Percentiles rank a stretch among this genome's conserved stretches.
Conservation (phyloP, 2,329 filamentous ascomycete species). For the Xylaria sp. region DNA sequence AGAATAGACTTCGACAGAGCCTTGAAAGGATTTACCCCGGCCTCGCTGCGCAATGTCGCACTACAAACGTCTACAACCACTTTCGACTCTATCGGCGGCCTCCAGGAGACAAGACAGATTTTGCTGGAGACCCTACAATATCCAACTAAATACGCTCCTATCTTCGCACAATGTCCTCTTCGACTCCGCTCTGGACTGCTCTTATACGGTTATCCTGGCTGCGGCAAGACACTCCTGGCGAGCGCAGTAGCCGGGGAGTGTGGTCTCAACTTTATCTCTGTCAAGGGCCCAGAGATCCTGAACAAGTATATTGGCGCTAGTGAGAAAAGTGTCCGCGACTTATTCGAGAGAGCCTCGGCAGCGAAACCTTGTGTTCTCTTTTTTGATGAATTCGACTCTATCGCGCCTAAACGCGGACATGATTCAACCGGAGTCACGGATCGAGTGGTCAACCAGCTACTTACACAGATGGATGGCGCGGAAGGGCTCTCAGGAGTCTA, state of each 20-base stretch:
- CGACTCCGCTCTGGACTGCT: constrained; percentile 93
- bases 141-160: constrained; percentile 96
- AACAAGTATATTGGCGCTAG: constrained; percentile 99
- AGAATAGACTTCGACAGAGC: constrained; percentile 84
- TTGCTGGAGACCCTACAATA: constrained; percentile 96
- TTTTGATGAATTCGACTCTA: constrained; percentile 98
- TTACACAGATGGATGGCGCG: constrained; percentile 99
- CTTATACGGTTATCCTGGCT: constrained; percentile 94
- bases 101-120: constrained; percentile 87
- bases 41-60: constrained; percentile 92
- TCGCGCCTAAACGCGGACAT: constrained; percentile 95
- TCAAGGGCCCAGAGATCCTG: constrained; percentile 97
- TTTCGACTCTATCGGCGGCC: constrained; percentile 90
- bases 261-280: constrained; percentile 96
- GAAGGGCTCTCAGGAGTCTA: constrained; percentile 96
- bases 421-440: constrained; percentile 99
- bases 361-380: constrained; percentile 95
- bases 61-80: constrained; percentile 92
- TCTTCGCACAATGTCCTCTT: constrained; percentile 94
- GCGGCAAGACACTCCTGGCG: constrained; percentile 94
- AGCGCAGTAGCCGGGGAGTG: constrained; percentile 98
- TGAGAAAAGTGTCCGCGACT: constrained; percentile 93
- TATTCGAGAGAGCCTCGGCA: constrained; percentile 92
- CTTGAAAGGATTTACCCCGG: constrained; percentile 91
- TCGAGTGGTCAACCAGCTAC: constrained; percentile 95